These are phyloP conservation scores for Huntiella abstrusa DNA, from an alignment of 2,329 filamentous ascomycete genomes.

Conservation along the genomic window DNA sequence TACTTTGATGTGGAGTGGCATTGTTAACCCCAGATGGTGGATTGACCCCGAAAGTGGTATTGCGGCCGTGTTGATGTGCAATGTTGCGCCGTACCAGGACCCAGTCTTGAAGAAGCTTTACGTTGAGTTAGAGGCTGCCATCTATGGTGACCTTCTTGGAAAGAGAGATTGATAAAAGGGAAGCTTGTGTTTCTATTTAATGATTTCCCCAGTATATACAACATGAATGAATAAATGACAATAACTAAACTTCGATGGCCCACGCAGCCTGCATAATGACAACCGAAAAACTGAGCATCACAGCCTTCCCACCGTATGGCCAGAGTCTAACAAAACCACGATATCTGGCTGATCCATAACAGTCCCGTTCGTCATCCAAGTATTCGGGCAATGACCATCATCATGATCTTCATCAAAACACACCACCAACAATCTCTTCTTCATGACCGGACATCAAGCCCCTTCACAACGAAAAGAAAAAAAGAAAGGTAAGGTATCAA, in stretches of 20 bases:
- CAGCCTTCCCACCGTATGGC: too few species aligned
- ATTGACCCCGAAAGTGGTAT: slow-evolving; percentile 22
- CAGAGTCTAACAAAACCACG: too few species aligned
- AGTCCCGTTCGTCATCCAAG: too few species aligned
- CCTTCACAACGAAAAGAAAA: slow-evolving; percentile 7
- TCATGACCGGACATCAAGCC: slow-evolving; percentile 9
- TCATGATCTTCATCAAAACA: too few species aligned
- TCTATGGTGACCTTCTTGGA: slow-evolving; percentile 17
- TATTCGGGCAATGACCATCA: too few species aligned
- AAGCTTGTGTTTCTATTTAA: neutral
- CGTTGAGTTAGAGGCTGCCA: slow-evolving; percentile 22
- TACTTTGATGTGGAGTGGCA: slow-evolving; percentile 26
- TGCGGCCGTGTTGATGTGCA: slow-evolving; percentile 22
- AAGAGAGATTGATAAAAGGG: neutral
- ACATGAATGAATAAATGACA: too few species aligned
- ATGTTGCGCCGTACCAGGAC: slow-evolving; percentile 22
- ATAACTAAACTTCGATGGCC: too few species aligned
- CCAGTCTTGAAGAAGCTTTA: slow-evolving; percentile 19
- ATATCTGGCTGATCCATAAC: too few species aligned
- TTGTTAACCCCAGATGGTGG: slow-evolving; percentile 25
- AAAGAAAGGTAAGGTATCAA: slow-evolving; percentile 9
- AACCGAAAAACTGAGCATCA: too few species aligned
- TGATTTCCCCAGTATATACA: too few species aligned
- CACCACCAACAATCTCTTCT: slow-evolving; percentile 1
- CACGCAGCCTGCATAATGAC: too few species aligned